Percentiles rank a stretch among this genome's conserved stretches.
These are phyloP conservation scores for Cryomyces minteri DNA, from an alignment of 495 filamentous ascomycete genomes.

Conservation along the genomic window DNA sequence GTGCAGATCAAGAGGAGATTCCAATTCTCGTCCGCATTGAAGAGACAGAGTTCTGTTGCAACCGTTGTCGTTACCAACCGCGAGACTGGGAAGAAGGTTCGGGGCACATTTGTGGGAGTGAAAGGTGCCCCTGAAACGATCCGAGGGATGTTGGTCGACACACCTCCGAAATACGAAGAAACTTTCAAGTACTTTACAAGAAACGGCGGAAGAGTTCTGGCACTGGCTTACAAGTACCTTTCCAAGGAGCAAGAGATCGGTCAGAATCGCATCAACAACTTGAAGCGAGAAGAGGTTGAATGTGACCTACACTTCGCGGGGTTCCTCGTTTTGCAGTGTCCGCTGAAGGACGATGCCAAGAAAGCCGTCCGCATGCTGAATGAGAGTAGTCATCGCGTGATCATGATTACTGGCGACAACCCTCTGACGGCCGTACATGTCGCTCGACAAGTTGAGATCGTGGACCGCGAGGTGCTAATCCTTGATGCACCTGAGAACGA, in stretches of 20 bases:
- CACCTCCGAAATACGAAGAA: conserved; percentile 84
- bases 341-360: conserved; percentile 91
- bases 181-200: conserved; percentile 96
- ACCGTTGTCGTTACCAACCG: conserved; percentile 50
- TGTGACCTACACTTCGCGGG: conserved; percentile 72
- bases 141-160: conserved; percentile 67
- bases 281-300: conserved; percentile 85
- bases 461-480: conserved; percentile 88
- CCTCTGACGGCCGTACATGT: conserved; percentile 93
- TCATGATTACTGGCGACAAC: conserved; percentile 99
- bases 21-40: conserved; percentile 93
- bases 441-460: conserved; percentile 88
- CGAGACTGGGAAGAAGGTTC: conserved; percentile 49
- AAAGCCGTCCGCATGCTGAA: conserved; percentile 91
- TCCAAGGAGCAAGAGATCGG: conserved; percentile 63
- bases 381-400: conserved; percentile 92
- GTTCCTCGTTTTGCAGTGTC: conserved; percentile 88
- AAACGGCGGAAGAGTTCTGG: conserved; percentile 81
- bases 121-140: conserved; percentile 98
- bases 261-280: conserved; percentile 70
- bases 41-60: conserved; percentile 88
- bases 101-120: conserved; percentile 76
- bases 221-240: conserved; percentile 85
- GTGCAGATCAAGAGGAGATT: conserved; percentile 94
- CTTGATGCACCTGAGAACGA: conserved; percentile 89